These are phyloP conservation scores for Marvania coccoides DNA, from an alignment of 139 green algal species.

Conservation along the genomic window DNA sequence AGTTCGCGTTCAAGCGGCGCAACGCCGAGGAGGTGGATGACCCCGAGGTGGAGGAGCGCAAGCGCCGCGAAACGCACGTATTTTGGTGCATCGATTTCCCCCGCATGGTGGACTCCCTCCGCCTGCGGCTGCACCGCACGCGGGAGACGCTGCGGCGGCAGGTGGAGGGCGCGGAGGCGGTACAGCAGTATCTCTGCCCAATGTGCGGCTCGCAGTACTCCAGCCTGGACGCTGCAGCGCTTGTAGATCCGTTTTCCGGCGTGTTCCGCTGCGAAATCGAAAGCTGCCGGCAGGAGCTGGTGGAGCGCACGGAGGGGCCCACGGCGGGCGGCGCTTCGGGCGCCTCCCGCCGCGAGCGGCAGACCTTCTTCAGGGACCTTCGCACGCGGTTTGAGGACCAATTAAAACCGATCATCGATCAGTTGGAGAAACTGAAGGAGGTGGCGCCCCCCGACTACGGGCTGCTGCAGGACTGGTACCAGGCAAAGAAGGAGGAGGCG, in stretches of 20 bases:
- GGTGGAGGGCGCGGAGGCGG: conserved; percentile 6
- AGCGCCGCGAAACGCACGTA: conserved; percentile 17
- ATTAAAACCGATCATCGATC: conserved; percentile 2
- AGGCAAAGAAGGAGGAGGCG: neutral
- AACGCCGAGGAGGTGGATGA: conserved; percentile 19
- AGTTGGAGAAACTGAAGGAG: conserved; percentile 22
- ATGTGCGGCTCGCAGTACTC: conserved; percentile 16
- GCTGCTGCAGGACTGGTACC: conserved; percentile 17
- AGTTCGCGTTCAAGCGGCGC: neutral
- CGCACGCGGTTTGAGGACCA: neutral
- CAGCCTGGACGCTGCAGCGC: conserved; percentile 9
- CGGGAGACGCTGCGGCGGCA: conserved; percentile 10
- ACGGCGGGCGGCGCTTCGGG: neutral
- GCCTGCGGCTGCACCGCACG: conserved; percentile 16
- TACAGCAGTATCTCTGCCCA: conserved; percentile 22
- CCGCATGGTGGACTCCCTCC: conserved; percentile 17
- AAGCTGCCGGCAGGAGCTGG: conserved; percentile 19
- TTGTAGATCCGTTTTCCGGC: conserved; percentile 16
- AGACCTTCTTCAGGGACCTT: neutral
- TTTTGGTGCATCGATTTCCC: conserved; percentile 25
- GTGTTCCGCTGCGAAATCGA: conserved; percentile 31
- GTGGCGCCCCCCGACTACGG: conserved; percentile 25
- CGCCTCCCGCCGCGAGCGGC: neutral
- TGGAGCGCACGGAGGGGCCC: neutral
- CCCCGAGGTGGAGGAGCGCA: conserved; percentile 10